A percentile compares a stretch with the other conserved stretches of the same genome.
Evolutionary conservation across 2,329 filamentous ascomycete genomes (phyloP).

Genomic region (Fusarium musae): DNA sequence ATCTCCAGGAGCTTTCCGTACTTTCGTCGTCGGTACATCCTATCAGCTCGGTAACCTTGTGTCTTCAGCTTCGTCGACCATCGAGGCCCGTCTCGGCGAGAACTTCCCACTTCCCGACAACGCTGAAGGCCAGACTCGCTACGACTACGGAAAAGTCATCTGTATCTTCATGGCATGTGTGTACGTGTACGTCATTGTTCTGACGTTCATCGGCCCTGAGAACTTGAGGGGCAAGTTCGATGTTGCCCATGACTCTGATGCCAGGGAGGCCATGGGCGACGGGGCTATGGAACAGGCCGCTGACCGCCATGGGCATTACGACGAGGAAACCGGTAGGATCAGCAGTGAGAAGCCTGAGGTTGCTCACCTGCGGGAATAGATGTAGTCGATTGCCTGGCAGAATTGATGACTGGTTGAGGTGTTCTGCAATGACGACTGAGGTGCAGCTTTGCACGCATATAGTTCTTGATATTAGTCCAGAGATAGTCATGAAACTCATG

Average conservation of each 20-base stretch:
- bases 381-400: not conserved
- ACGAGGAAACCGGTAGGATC: slow-evolving; percentile 34
- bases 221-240: slow-evolving; percentile 63
- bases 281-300: slow-evolving; percentile 44
- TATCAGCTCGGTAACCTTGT: slow-evolving; percentile 84
- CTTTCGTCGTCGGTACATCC: slow-evolving; percentile 77
- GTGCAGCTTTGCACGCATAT: not conserved
- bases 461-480: not conserved
- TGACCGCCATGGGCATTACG: slow-evolving; percentile 8
- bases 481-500: not conserved
- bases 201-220: slow-evolving; percentile 73
- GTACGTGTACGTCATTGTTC: slow-evolving; percentile 69
- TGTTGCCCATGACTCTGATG: slow-evolving; percentile 59
- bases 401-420: not conserved
- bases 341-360: slow-evolving; percentile 26
- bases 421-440: not conserved
- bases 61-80: slow-evolving; percentile 75
- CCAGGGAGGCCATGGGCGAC: slow-evolving; percentile 58
- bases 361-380: slow-evolving; percentile 16
- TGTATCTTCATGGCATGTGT: slow-evolving; percentile 93
- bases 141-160: slow-evolving; percentile 85
- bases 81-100: slow-evolving; percentile 80
- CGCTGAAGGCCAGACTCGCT: slow-evolving; percentile 61
- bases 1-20: slow-evolving; percentile 76
- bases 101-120: slow-evolving; percentile 74